Evolutionary conservation across 345 rosid genomes (phyloP), one percentile per base, ranked within the genome.

Genomic region (Aquilaria yunnanensis): DNA sequence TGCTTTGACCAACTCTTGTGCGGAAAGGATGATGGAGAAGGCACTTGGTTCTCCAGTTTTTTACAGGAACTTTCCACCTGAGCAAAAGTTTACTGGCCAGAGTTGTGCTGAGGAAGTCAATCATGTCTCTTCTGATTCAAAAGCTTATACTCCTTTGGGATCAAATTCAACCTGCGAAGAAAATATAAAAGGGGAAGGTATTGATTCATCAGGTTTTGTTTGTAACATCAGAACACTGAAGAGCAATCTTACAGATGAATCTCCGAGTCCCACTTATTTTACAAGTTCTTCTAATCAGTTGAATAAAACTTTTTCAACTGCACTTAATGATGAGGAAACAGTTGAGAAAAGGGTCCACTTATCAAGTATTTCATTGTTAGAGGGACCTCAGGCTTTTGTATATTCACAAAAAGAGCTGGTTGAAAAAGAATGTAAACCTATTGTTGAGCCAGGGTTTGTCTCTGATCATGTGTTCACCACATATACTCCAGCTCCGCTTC

Each of bases 281-380:
- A 54, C 62, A 54, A 57, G 61, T 54, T n/a, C n/a, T 67, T 52
- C 32, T 14, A 52, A n/a, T 63, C 37, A 55, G 14, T 31, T 47
- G 33, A 11, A 7, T 8, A 37, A 37, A 9, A 9, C 7, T 9
- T 37, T 56, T 60, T 73, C 73, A 14, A 58, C 48, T 59, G 45
- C 6, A 9, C 47, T 41, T 60, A 56, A 32, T 51, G 68, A 66
- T 52, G 45, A 56, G 54, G 56, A 63, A 52, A 8, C 63, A 31
- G 58, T 30, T 47, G 75, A 75, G 64, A 43, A 13, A 29, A 63
- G 57, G 57, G n/a, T 59, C 50, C 58, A 51, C 50, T 65, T 65
- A 47, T 57, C 72, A 32, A 11, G 41, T 52, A 54, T 59, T 64
- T 67, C 74, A 43, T 45, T 55, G 52, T 32, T 59, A 47, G 72